Percentiles rank a stretch among this genome's conserved stretches.
Evolutionary conservation across 1,139 yeast species (phyloP).

Genomic region (Saccharomyces hybrid): DNA sequence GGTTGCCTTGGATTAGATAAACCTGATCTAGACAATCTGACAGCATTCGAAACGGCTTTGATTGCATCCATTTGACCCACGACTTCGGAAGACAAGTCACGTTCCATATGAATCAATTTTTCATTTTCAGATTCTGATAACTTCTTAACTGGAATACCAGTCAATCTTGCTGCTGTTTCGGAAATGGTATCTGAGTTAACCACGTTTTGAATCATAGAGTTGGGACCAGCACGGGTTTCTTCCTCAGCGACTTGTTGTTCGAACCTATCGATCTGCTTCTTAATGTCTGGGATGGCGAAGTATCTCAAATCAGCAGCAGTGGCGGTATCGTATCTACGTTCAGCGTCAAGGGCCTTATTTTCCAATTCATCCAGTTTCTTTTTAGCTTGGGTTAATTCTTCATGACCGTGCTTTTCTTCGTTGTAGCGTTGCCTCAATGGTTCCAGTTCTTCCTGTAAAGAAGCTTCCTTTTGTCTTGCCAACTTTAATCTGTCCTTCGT

Average conservation of each 20-base stretch:
- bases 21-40: constrained; percentile 91
- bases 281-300: constrained; percentile 92
- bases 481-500: constrained; percentile 78
- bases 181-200: constrained; percentile 92
- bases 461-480: constrained; percentile 75
- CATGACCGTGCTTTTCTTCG: constrained; percentile 87
- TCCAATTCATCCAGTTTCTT: constrained; percentile 87
- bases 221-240: constrained; percentile 53
- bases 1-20: constrained; percentile 94
- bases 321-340: constrained; percentile 89
- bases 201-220: constrained; percentile 71
- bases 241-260: constrained; percentile 74
- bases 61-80: constrained; percentile 97
- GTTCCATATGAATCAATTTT: constrained; percentile 91
- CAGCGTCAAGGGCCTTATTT: constrained; percentile 90
- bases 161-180: constrained; percentile 92
- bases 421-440: constrained; percentile 82
- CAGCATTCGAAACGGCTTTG: constrained; percentile 90
- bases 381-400: constrained; percentile 79
- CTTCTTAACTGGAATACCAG: constrained; percentile 98
- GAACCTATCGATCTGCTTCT: constrained; percentile 63
- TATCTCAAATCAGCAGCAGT: constrained; percentile 93
- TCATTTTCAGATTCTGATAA: constrained; percentile 91
- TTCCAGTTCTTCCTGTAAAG: constrained; percentile 71
- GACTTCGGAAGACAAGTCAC: constrained; percentile 68